Evolutionary conservation across 257 asterid genomes (phyloP).

Genomic region (Solanum rostratum): DNA sequence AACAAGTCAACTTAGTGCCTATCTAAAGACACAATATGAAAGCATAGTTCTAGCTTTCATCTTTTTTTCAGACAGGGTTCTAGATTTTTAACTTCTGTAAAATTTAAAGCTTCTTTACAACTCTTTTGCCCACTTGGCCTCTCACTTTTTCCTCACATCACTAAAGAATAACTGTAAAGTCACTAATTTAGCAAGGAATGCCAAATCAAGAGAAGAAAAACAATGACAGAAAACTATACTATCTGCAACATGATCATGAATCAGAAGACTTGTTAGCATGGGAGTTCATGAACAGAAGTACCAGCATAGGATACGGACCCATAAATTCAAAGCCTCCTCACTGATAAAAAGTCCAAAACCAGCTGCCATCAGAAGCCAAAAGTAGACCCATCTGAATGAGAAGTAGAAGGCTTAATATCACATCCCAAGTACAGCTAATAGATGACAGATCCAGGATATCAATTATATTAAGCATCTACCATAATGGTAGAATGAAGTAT

Average conservation of each 20-base stretch:
- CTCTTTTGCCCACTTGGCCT: background rate
- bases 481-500: background rate
- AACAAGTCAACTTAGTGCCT: background rate
- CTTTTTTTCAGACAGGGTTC: background rate
- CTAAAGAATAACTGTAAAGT: background rate
- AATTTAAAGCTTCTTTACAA: background rate
- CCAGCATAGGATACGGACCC: conserved; percentile 53
- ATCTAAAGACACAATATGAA: background rate
- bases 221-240: background rate
- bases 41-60: background rate
- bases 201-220: background rate
- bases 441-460: background rate
- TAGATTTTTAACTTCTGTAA: background rate
- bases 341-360: conserved; percentile 80
- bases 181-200: background rate
- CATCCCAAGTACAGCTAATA: background rate
- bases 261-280: conserved; percentile 5
- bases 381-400: conserved; percentile 67
- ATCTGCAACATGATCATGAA: background rate
- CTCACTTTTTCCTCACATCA: background rate
- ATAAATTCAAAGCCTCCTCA: conserved; percentile 83
- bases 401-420: background rate
- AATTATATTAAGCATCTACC: background rate
- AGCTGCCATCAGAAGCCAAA: conserved; percentile 93
- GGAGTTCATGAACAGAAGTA: conserved; percentile 22